Conservation (phyloP, 371 early-diverging fungal genomes). For the Mortierella polycephala region DNA sequence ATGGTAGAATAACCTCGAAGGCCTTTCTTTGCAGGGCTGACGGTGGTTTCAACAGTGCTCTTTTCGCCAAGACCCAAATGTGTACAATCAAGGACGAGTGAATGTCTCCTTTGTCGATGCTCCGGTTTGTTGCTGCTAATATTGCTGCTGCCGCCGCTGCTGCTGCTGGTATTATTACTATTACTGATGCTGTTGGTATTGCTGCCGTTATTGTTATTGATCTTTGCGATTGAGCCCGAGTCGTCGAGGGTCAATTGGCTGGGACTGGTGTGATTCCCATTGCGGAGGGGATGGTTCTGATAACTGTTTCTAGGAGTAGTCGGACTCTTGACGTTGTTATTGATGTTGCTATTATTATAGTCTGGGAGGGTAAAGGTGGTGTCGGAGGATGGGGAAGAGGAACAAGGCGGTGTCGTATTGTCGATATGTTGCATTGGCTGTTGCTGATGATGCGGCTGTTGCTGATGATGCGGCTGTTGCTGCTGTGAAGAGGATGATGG, state of each 20-base stretch:
- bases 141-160: not conserved
- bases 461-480: not conserved
- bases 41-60: constrained; percentile 24
- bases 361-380: not conserved
- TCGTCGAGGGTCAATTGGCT: constrained; percentile 25
- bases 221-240: constrained; percentile 13
- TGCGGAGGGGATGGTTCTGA: constrained; percentile 25
- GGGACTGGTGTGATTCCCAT: constrained; percentile 44
- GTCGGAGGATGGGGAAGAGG: constrained; percentile 2
- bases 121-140: not conserved
- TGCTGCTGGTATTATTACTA: not conserved
- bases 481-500: constrained; percentile 20
- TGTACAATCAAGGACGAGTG: constrained; percentile 48
- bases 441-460: constrained; percentile 2
- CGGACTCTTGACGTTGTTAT: not conserved
- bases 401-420: not conserved
- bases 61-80: constrained; percentile 47
- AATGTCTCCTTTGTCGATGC: constrained; percentile 23
- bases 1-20: constrained; percentile 15
- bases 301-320: constrained; percentile 9
- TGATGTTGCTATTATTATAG: not conserved
- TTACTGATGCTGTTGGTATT: not conserved
- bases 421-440: not conserved
- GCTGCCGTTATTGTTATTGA: not conserved
- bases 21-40: constrained; percentile 32